Evolutionary conservation across 2,329 filamentous ascomycete species (phyloP).

Genomic region (Penicillium sclerotiorum): DNA sequence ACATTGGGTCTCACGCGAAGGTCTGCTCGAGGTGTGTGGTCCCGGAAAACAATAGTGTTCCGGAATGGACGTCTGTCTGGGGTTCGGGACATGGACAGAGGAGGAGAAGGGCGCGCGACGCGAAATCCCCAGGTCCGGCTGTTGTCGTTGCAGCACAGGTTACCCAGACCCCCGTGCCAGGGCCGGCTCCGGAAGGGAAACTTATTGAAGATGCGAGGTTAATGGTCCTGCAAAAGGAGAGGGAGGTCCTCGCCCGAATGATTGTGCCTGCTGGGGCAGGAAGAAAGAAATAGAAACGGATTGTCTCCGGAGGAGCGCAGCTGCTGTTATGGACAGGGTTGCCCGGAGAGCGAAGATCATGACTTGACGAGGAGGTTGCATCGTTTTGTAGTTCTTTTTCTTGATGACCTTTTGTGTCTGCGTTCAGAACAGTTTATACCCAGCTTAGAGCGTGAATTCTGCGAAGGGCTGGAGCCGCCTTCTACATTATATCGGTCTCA

Average conservation of each 20-base stretch:
- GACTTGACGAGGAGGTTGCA: no score
- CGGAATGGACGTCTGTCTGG: constrained; percentile 71
- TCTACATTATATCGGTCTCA: no score
- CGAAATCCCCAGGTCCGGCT: constrained; percentile 19
- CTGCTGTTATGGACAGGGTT: no score
- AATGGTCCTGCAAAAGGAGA: constrained; percentile 66
- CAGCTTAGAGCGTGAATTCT: no score
- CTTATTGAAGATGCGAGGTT: constrained; percentile 66
- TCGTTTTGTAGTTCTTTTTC: no score
- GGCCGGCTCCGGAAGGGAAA: constrained; percentile 53
- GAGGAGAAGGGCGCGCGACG: constrained; percentile 42
- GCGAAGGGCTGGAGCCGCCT: no score
- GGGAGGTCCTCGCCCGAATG: constrained; percentile 67
- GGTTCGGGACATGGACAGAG: constrained; percentile 57
- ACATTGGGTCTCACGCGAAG: constrained; percentile 63
- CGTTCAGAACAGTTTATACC: no score
- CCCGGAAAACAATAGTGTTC: constrained; percentile 59
- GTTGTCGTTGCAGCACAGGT: constrained; percentile 20
- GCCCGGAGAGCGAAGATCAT: no score
- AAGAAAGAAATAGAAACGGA: constrained; percentile 30
- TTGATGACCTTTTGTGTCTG: no score
- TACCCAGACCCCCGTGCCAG: constrained; percentile 19
- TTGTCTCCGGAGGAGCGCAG: background rate
- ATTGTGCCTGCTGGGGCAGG: constrained; percentile 48
- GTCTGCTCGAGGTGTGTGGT: constrained; percentile 67